Evolutionary conservation across 805 yeast species (phyloP).

Genomic region (Pichia paraexigua): DNA sequence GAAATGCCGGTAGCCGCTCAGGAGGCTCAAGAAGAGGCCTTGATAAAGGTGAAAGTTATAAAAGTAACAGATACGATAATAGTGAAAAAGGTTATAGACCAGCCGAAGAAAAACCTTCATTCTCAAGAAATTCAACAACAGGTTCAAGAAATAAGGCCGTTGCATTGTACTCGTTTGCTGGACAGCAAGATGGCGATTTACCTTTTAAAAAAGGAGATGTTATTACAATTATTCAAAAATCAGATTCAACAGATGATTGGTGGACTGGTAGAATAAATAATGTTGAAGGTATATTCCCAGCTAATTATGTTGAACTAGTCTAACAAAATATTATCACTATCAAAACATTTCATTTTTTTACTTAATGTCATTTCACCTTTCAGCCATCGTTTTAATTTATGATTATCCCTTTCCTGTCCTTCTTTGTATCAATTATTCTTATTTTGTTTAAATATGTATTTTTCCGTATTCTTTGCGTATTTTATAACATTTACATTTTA

Average conservation of each 20-base stretch:
- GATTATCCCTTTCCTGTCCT: not conserved
- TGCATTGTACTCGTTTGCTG: slow-evolving; percentile 82
- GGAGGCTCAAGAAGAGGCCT: slow-evolving; percentile 14
- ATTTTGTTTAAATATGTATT: not conserved
- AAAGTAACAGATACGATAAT: not conserved
- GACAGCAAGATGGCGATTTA: slow-evolving; percentile 90
- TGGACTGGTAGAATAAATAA: slow-evolving; percentile 94
- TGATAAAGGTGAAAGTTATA: not conserved
- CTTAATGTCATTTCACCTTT: not conserved
- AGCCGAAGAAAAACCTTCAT: slow-evolving; percentile 26
- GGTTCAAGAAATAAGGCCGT: slow-evolving; percentile 65
- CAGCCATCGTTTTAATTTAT: not conserved
- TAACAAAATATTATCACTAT: slow-evolving; percentile 17
- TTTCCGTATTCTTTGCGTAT: not conserved
- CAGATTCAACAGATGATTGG: slow-evolving; percentile 93
- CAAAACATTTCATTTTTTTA: not conserved
- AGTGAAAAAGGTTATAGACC: slow-evolving; percentile 21
- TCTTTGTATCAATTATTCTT: not conserved
- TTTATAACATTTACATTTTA: no score
- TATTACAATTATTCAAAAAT: slow-evolving; percentile 75
- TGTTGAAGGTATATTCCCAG: slow-evolving; percentile 89
- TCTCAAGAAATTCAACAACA: slow-evolving; percentile 25
- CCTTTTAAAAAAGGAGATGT: slow-evolving; percentile 93
- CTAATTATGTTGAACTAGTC: slow-evolving; percentile 84
- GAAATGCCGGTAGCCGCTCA: slow-evolving; percentile 19